phyloP scores from a whole-genome alignment of 768 basidiomycete genomes.

The Collybia sordida region DNA sequence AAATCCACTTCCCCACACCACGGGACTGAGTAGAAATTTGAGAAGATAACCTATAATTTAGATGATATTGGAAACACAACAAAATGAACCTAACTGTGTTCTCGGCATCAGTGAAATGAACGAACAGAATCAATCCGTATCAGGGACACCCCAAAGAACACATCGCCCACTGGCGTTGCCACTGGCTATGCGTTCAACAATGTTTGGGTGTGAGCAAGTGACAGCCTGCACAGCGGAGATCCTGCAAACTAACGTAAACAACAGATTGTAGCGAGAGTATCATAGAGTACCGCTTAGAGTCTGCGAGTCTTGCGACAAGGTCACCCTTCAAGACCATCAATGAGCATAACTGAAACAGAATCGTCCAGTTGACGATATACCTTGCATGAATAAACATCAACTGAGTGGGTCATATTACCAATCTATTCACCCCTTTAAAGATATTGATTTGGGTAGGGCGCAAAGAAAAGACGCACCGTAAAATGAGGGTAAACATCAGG shows the following conservation, averaged over 20 bases:
- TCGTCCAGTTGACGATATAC: conserved; percentile 29
- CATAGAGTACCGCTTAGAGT: conserved; percentile 47
- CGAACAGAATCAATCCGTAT: conserved; percentile 13
- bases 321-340: conserved; percentile 53
- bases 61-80: no score
- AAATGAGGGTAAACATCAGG: conserved; percentile 83
- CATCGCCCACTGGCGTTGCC: conserved; percentile 82
- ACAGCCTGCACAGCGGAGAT: conserved; percentile 88
- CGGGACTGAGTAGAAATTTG: conserved; percentile 63
- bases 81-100: no score
- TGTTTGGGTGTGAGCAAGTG: conserved; percentile 79
- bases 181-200: conserved; percentile 72
- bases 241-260: conserved; percentile 30
- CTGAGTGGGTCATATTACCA: conserved; percentile 75
- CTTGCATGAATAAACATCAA: conserved; percentile 75
- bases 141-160: conserved; percentile 73
- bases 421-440: conserved; percentile 40
- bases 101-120: no score
- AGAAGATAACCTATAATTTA: conserved; percentile 62
- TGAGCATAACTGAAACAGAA: neutral
- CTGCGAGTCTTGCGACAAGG: conserved; percentile 60
- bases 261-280: conserved; percentile 1
- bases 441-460: neutral
- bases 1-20: conserved; percentile 23
- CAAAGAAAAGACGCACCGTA: conserved; percentile 48